phyloP scores from a whole-genome alignment of 345 rosid genomes.

The Melaleuca alternifolia region DNA sequence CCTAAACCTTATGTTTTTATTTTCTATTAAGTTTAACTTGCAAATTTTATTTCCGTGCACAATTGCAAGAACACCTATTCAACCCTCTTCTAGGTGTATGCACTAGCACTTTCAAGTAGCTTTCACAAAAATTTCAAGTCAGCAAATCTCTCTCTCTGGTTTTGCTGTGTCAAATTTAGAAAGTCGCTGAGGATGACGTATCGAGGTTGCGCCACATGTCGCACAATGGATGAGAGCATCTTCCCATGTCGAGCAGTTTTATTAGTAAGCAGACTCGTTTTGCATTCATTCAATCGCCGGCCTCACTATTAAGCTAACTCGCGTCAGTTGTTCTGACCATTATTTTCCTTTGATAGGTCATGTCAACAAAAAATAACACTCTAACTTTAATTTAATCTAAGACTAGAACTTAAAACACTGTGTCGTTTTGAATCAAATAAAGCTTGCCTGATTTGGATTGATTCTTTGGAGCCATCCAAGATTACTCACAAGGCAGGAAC shows the following conservation, averaged over 20 bases:
- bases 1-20: too few species aligned
- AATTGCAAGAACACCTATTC: too few species aligned
- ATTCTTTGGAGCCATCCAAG: neutral
- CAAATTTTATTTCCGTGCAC: too few species aligned
- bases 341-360: too few species aligned
- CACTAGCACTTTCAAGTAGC: too few species aligned
- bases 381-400: too few species aligned
- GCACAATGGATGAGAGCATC: neutral
- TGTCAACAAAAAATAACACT: too few species aligned
- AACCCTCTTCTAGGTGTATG: too few species aligned
- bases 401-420: neutral
- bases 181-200: neutral
- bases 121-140: neutral
- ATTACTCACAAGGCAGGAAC: neutral
- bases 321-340: neutral
- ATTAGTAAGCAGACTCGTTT: neutral
- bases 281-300: neutral
- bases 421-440: too few species aligned
- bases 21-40: too few species aligned
- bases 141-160: neutral
- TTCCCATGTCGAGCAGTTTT: neutral
- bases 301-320: neutral
- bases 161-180: neutral
- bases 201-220: neutral
- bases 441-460: neutral